These are phyloP conservation scores for Calamus simplicifolius DNA, from an alignment of 176 grass and related monocot species.

Conservation along the genomic window DNA sequence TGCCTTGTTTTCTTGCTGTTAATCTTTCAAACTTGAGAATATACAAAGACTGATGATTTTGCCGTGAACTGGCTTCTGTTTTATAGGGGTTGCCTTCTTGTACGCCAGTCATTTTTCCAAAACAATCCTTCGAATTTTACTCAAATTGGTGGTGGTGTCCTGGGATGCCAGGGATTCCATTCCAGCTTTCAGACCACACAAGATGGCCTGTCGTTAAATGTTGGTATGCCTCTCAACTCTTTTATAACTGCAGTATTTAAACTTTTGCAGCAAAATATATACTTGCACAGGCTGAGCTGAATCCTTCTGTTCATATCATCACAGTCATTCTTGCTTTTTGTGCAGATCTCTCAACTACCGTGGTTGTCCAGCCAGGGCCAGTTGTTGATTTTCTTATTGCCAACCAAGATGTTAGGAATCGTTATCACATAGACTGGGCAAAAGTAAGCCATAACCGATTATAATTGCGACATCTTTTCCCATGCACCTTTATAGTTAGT, in stretches of 20 bases:
- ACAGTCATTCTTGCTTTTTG: background rate
- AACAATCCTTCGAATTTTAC: conserved; percentile 59
- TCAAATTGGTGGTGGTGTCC: conserved; percentile 67
- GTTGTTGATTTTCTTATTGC: conserved; percentile 71
- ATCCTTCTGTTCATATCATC: no score
- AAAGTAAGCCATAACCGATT: conserved; percentile 28
- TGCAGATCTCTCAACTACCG: conserved; percentile 86
- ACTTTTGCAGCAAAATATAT: no score
- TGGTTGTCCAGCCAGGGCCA: conserved; percentile 82
- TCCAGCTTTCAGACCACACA: conserved; percentile 80
- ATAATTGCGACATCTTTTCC: no score
- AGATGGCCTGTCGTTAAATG: conserved; percentile 74
- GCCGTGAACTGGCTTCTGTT: background rate
- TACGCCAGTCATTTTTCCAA: conserved; percentile 75
- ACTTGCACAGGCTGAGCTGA: no score
- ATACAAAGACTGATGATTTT: no score
- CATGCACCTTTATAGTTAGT: no score
- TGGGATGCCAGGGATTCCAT: conserved; percentile 87
- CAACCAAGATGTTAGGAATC: conserved; percentile 55
- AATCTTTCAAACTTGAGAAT: no score
- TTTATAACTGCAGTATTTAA: no score
- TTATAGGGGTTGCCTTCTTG: conserved; percentile 79
- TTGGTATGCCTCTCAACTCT: conserved; percentile 27
- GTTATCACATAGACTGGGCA: conserved; percentile 54
- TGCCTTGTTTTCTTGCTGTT: background rate